Percentiles rank a stretch among this genome's conserved stretches.
Conservation (phyloP, 2,329 filamentous ascomycete species). For the Penicillium nordicum region DNA sequence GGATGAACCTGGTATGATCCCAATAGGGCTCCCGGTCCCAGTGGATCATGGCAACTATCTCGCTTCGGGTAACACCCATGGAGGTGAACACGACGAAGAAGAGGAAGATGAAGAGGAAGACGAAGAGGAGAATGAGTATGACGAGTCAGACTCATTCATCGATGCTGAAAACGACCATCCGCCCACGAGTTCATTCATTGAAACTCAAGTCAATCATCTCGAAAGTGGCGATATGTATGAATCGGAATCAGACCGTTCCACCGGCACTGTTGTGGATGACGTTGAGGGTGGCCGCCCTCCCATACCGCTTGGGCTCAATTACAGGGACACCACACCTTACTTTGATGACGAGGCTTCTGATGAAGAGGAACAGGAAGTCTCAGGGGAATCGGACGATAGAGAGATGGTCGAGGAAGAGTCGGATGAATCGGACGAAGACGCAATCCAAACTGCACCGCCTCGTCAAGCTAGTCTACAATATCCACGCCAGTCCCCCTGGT, state of each 20-base stretch:
- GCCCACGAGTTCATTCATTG: constrained; percentile 5
- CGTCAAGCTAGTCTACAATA: background rate
- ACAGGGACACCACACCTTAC: constrained; percentile 5
- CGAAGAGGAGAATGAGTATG: constrained; percentile 30
- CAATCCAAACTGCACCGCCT: background rate
- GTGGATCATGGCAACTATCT: background rate
- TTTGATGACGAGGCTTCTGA: constrained; percentile 6
- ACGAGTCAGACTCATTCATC: constrained; percentile 37
- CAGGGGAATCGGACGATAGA: constrained; percentile 16
- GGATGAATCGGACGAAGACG: constrained; percentile 1
- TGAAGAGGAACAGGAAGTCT: constrained; percentile 7
- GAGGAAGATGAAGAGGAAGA: constrained; percentile 19
- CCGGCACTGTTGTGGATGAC: constrained; percentile 34
- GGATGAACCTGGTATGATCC: background rate
- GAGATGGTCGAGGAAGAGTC: constrained; percentile 8
- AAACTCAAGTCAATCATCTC: background rate
- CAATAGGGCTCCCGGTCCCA: background rate
- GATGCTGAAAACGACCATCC: constrained; percentile 27
- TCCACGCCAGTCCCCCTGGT: background rate
- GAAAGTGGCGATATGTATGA: constrained; percentile 15
- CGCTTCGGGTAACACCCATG: constrained; percentile 4
- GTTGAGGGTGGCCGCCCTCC: constrained; percentile 4
- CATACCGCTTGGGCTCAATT: constrained; percentile 5
- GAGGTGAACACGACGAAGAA: constrained; percentile 21
- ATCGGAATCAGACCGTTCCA: constrained; percentile 33